Evolutionary conservation across 2,329 filamentous ascomycete species (phyloP).

Genomic region (Colletotrichum sp.): DNA sequence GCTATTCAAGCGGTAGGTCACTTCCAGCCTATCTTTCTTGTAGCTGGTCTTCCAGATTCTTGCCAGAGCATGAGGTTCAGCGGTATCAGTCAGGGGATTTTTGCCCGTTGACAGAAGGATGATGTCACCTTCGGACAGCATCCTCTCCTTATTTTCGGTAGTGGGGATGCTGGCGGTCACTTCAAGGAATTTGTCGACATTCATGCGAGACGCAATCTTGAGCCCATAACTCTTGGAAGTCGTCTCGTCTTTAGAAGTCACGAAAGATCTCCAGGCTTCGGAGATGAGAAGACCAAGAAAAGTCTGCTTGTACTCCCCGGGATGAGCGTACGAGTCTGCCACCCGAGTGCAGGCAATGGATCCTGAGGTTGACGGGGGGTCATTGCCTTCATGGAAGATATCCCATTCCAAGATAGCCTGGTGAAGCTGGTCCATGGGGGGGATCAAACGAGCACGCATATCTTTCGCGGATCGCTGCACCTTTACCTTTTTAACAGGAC

Average conservation of each 20-base stretch:
- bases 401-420: slow-evolving; percentile 91
- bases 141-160: slow-evolving; percentile 72
- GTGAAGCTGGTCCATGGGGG: slow-evolving; percentile 85
- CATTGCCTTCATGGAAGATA: slow-evolving; percentile 87
- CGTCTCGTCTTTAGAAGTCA: slow-evolving; percentile 87
- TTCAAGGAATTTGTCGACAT: slow-evolving; percentile 91
- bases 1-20: slow-evolving; percentile 84
- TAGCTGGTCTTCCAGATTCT: slow-evolving; percentile 80
- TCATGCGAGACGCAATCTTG: slow-evolving; percentile 85
- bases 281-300: slow-evolving; percentile 90
- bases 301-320: slow-evolving; percentile 81
- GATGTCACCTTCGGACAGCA: slow-evolving; percentile 84
- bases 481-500: slow-evolving; percentile 84
- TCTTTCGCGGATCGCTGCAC: slow-evolving; percentile 86
- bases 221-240: slow-evolving; percentile 83
- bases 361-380: slow-evolving; percentile 76
- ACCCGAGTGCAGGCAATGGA: slow-evolving; percentile 71
- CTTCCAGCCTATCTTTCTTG: slow-evolving; percentile 82
- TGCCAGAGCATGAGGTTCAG: slow-evolving; percentile 82
- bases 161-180: slow-evolving; percentile 83
- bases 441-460: slow-evolving; percentile 89
- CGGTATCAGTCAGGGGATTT: slow-evolving; percentile 69
- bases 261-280: slow-evolving; percentile 95
- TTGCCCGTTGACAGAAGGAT: slow-evolving; percentile 80
- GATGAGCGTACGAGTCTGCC: slow-evolving; percentile 77